Base-by-base conservation (phyloP, 2,329 filamentous ascomycete species). In the Cladosporium cucumerinum region DNA sequence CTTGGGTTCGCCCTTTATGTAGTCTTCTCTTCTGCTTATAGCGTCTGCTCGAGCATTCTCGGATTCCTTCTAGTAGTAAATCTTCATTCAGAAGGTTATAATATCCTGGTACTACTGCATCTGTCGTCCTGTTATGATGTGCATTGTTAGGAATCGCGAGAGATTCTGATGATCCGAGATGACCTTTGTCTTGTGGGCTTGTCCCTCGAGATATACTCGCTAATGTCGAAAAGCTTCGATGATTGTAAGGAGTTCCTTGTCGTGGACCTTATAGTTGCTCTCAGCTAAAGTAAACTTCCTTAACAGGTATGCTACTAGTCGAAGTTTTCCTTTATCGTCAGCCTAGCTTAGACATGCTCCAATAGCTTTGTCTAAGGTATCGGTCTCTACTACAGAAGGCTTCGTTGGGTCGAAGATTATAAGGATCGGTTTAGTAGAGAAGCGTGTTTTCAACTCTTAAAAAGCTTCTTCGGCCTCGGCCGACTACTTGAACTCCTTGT, bases 221-320 rank as follows among this genome's bases (percentile, higher is more conserved):
- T 21, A 46, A 46, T 46, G 5, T 46, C 18, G 18, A 46, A 46
- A 46, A 3, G 11, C 43, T 46, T 46, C 5, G 5, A 46, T 46
- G 8, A 46, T 46, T 46, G 5, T 21, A 21, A 68, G 58, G 11
- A 69, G 62, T 55, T 69, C 63, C 48, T 68, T 67, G 48, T 69
- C 51, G 51, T 67, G 34, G 34, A 69, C 63, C 25, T 67, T 23
- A 26, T 69, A 69, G 63, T 66, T 66, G 36, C 63, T 26, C 63
- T 69, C 61, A 48, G 36, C 61, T n/a, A 25, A 64, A 54, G 55
- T 65, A 25, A 69, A 67, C 49, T 67, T 69, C 21, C 58, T 36
- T 54, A 54, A 69, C 36, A 66, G 65, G 61, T 69, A 69, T 34
- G 64, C 67, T 59, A 69, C 36, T 58, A 57, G 61, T 26, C 65